These are phyloP conservation scores for Zygnema circumcarinatum DNA, from an alignment of 139 green algal species.

Conservation along the genomic window DNA sequence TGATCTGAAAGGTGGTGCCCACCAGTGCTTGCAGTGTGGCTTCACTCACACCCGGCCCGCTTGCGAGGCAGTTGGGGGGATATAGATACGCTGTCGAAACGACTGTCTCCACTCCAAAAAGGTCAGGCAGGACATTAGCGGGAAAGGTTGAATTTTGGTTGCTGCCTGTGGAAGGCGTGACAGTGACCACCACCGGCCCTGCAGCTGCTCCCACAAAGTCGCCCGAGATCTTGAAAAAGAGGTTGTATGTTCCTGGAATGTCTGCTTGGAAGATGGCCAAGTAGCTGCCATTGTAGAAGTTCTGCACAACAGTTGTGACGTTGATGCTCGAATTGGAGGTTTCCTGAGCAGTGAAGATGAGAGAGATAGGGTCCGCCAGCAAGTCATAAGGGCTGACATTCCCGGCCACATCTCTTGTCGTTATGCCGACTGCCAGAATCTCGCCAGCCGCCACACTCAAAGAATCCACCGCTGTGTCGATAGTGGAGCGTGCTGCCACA, in stretches of 20 bases:
- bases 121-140: not conserved
- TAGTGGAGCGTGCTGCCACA: not conserved
- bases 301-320: not conserved
- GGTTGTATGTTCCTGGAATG: slow-evolving; percentile 23
- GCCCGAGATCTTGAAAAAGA: slow-evolving; percentile 32
- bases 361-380: slow-evolving; percentile 6
- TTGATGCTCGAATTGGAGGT: not conserved
- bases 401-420: not conserved
- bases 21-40: not conserved
- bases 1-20: not conserved
- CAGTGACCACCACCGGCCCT: not conserved
- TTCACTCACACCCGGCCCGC: not conserved
- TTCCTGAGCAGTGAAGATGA: slow-evolving; percentile 23
- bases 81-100: not conserved
- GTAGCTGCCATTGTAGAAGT: slow-evolving; percentile 36
- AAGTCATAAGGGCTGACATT: slow-evolving; percentile 19
- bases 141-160: not conserved
- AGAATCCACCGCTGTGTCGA: not conserved
- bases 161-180: not conserved
- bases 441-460: not conserved
- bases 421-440: slow-evolving; percentile 2
- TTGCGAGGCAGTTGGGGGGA: not conserved
- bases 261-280: slow-evolving; percentile 11
- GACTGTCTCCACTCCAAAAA: not conserved
- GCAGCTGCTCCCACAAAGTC: slow-evolving; percentile 30